phyloP scores from a whole-genome alignment of 768 basidiomycete genomes.

The Mycena filopes region DNA sequence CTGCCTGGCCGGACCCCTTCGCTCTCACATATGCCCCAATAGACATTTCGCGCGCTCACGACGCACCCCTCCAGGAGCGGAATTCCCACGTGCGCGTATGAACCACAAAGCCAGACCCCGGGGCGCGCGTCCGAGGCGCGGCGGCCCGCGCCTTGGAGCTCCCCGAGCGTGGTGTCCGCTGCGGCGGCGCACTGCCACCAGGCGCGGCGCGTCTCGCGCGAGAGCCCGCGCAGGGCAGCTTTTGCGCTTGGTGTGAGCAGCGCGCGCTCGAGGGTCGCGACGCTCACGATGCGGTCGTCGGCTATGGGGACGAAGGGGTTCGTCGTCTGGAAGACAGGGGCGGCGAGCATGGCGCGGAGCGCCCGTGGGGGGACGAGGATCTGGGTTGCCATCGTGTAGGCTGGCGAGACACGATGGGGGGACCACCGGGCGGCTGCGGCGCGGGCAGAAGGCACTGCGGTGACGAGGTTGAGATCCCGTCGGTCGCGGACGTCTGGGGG shows the following conservation, averaged over 20 bases:
- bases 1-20: conserved; percentile 21
- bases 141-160: conserved; percentile 62
- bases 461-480: conserved; percentile 74
- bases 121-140: conserved; percentile 44
- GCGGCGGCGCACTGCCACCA: conserved; percentile 59
- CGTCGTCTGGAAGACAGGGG: conserved; percentile 73
- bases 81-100: conserved; percentile 77
- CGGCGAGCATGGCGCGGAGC: conserved; percentile 43
- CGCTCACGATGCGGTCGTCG: conserved; percentile 60
- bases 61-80: conserved; percentile 87
- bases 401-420: conserved; percentile 50
- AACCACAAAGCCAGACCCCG: conserved; percentile 78
- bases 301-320: conserved; percentile 71
- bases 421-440: conserved; percentile 25
- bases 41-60: conserved; percentile 70
- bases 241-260: conserved; percentile 64
- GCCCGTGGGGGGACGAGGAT: conserved; percentile 51
- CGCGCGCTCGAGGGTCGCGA: conserved; percentile 71
- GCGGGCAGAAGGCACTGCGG: background rate
- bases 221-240: conserved; percentile 59
- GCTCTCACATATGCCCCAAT: conserved; percentile 36
- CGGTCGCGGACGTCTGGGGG: conserved; percentile 61
- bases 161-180: conserved; percentile 52
- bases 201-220: conserved; percentile 44
- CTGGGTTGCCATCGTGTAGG: conserved; percentile 81